Evolutionary conservation across 73 alveolate genomes (phyloP).

Genomic region (Stentor roeselii): DNA sequence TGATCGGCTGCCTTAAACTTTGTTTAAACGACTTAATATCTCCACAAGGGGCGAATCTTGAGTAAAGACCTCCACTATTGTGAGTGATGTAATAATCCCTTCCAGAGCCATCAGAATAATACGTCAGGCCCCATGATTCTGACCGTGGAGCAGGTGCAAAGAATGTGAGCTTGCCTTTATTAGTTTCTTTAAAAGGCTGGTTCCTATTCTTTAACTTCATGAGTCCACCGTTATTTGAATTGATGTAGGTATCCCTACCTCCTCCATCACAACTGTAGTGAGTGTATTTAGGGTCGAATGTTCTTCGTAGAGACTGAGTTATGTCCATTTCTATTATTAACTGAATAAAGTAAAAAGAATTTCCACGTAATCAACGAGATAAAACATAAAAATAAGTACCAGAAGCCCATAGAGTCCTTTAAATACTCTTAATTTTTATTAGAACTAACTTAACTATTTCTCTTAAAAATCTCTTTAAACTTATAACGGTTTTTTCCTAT

Average conservation of each 20-base stretch:
- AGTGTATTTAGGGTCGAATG: conserved; percentile 52
- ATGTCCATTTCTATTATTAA: too few species aligned
- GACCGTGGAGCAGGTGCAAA: conserved; percentile 39
- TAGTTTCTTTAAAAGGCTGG: background rate
- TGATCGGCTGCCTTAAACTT: background rate
- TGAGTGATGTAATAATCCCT: conserved; percentile 50
- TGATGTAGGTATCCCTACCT: conserved; percentile 36
- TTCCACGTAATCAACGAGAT: too few species aligned
- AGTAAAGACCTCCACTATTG: conserved; percentile 54
- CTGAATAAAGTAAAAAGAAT: too few species aligned
- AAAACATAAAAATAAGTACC: too few species aligned
- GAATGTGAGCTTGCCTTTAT: background rate
- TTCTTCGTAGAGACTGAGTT: background rate
- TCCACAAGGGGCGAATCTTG: background rate
- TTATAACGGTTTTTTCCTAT: too few species aligned
- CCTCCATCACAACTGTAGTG: conserved; percentile 46
- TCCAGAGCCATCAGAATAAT: conserved; percentile 63
- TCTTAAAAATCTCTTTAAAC: too few species aligned
- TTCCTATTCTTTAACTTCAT: background rate
- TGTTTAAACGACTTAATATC: background rate
- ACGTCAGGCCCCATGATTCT: conserved; percentile 40
- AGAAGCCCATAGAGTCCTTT: too few species aligned
- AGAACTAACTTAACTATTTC: too few species aligned
- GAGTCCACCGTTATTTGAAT: conserved; percentile 38
- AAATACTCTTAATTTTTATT: too few species aligned